Evolutionary conservation across 306 rosid genomes (phyloP).

Genomic region (Malus sylvestris): DNA sequence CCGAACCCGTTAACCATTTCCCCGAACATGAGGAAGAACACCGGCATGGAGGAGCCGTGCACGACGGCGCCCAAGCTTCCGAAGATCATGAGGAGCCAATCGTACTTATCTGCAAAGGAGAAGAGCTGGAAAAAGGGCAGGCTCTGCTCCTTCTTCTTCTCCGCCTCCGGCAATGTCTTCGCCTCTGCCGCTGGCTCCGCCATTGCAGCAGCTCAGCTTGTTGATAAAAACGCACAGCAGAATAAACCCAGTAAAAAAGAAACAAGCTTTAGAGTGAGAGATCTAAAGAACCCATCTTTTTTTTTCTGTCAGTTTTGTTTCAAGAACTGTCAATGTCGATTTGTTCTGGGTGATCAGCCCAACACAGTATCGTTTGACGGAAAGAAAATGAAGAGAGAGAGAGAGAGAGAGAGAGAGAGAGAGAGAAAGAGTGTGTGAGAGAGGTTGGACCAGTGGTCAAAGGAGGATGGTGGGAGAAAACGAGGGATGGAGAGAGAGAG

Average conservation of each 20-base stretch:
- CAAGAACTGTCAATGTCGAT: constrained; percentile 49
- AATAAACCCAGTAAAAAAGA: neutral
- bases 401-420: constrained; percentile 2
- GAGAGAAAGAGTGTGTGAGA: constrained; percentile 6
- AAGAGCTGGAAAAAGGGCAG: constrained; percentile 81
- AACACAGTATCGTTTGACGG: constrained; percentile 12
- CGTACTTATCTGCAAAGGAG: constrained; percentile 85
- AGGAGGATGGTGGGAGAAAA: constrained; percentile 26
- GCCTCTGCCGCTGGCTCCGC: constrained; percentile 12
- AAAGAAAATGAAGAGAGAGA: neutral
- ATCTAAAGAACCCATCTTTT: constrained; percentile 13
- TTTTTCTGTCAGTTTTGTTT: constrained; percentile 19
- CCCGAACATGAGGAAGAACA: constrained; percentile 89
- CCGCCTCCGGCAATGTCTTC: constrained; percentile 75
- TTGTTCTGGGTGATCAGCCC: constrained; percentile 16
- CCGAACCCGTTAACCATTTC: constrained; percentile 98
- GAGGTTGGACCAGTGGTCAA: constrained; percentile 53
- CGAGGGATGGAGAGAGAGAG: constrained; percentile 28
- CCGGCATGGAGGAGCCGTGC: constrained; percentile 98
- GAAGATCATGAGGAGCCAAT: constrained; percentile 58
- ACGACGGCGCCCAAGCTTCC: constrained; percentile 87
- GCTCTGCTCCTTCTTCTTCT: constrained; percentile 93
- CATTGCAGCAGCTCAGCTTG: neutral
- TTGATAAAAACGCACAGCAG: neutral
- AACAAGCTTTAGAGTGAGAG: constrained; percentile 23